A percentile compares a stretch with the other conserved stretches of the same genome.
Conservation (phyloP, 139 green algal species). For the Volvox africanus region DNA sequence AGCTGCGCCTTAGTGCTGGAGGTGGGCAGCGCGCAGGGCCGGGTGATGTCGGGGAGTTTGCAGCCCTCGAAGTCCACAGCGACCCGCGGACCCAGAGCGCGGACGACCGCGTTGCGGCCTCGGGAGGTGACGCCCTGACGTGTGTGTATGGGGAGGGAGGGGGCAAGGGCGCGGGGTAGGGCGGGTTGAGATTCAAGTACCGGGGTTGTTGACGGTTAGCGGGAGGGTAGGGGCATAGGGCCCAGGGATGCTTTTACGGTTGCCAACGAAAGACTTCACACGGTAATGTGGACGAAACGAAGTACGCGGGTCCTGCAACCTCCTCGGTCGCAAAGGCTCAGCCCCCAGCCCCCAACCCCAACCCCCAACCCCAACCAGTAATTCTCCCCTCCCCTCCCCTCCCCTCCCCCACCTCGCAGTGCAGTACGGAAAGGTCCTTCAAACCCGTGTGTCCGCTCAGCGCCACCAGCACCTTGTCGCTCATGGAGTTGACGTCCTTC, state of each 20-base stretch:
- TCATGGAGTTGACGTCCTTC: conserved; percentile 31
- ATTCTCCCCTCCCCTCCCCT: background rate
- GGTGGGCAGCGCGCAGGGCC: conserved; percentile 34
- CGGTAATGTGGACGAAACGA: too few relatives aligned
- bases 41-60: conserved; percentile 40
- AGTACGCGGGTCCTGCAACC: too few relatives aligned
- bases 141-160: too few relatives aligned
- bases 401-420: conserved; percentile 31
- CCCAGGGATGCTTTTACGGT: too few relatives aligned
- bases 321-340: too few relatives aligned
- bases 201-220: too few relatives aligned
- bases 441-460: background rate
- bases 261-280: too few relatives aligned
- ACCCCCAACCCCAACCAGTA: background rate
- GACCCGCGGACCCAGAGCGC: conserved; percentile 1
- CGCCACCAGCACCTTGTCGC: conserved; percentile 7
- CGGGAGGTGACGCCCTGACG: conserved; percentile 16
- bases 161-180: too few relatives aligned
- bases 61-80: conserved; percentile 46
- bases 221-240: too few relatives aligned
- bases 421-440: conserved; percentile 32
- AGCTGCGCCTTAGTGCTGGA: conserved; percentile 40
- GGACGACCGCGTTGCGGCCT: background rate
- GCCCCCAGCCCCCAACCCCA: background rate
- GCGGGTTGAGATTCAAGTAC: too few relatives aligned